Conservation (phyloP, 2,329 filamentous ascomycete genomes). For the Pseudogymnoascus sp. region DNA sequence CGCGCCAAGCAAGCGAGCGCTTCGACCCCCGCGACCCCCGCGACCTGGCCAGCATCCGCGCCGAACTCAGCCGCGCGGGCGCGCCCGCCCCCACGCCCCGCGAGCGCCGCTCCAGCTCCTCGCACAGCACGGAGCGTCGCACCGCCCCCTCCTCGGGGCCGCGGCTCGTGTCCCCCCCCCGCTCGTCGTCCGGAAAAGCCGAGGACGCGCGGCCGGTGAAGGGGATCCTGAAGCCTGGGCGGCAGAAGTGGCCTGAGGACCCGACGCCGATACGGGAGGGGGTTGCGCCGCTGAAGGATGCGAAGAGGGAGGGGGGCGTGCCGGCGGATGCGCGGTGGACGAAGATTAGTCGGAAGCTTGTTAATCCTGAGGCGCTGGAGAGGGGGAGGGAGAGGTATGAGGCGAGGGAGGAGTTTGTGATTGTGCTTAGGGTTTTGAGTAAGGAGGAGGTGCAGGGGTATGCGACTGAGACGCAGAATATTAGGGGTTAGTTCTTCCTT, state of each 20-base stretch:
- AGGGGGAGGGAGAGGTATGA: slow-evolving; percentile 87
- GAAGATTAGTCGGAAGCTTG: slow-evolving; percentile 78
- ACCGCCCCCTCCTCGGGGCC: neutral
- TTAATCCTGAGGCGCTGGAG: slow-evolving; percentile 81
- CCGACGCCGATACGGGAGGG: slow-evolving; percentile 76
- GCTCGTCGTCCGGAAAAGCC: slow-evolving; percentile 39
- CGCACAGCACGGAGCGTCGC: slow-evolving; percentile 11
- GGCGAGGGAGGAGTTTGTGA: slow-evolving; percentile 86
- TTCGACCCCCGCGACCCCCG: slow-evolving; percentile 16
- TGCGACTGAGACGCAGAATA: slow-evolving; percentile 68
- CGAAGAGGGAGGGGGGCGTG: slow-evolving; percentile 67
- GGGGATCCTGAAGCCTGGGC: slow-evolving; percentile 79
- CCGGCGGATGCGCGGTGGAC: slow-evolving; percentile 81
- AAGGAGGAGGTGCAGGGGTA: slow-evolving; percentile 87
- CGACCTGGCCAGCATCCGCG: slow-evolving; percentile 21
- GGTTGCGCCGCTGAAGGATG: slow-evolving; percentile 87
- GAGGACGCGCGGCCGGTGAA: slow-evolving; percentile 61
- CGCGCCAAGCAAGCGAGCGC: neutral
- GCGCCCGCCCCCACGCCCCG: slow-evolving; percentile 20
- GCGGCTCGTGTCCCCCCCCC: slow-evolving; percentile 66
- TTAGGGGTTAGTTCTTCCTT: slow-evolving; percentile 55
- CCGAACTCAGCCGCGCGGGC: slow-evolving; percentile 20
- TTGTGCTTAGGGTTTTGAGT: slow-evolving; percentile 77
- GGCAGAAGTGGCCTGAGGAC: slow-evolving; percentile 77
- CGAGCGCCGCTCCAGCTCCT: slow-evolving; percentile 14